These are phyloP conservation scores for Oemleria cerasiformis DNA, from an alignment of 306 rosid genomes.

Conservation along the genomic window DNA sequence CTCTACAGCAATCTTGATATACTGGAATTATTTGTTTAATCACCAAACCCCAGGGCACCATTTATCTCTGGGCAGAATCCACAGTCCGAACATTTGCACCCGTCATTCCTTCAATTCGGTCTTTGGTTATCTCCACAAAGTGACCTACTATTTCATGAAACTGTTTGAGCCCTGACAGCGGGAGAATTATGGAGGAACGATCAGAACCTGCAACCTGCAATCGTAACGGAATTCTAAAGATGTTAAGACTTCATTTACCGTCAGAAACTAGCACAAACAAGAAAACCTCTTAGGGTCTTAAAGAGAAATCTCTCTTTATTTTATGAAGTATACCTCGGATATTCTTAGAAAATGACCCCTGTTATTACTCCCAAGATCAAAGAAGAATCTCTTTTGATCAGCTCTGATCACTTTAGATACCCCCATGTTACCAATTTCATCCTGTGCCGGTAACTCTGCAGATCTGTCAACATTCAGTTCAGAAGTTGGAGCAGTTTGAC, in stretches of 20 bases:
- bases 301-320: background rate
- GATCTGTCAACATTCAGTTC: conserved; percentile 84
- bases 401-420: conserved; percentile 95
- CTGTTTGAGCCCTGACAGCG: conserved; percentile 93
- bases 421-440: conserved; percentile 82
- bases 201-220: conserved; percentile 98
- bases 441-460: conserved; percentile 81
- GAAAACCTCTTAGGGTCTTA: conserved; percentile 17
- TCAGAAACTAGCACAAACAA: conserved; percentile 20
- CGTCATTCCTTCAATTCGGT: conserved; percentile 88
- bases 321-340: conserved; percentile 67
- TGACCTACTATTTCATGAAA: conserved; percentile 97
- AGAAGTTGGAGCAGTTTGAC: conserved; percentile 73
- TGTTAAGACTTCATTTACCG: background rate
- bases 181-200: conserved; percentile 97
- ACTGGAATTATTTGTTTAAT: conserved; percentile 40
- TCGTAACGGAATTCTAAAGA: background rate
- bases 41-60: conserved; percentile 37
- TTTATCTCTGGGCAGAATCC: conserved; percentile 91
- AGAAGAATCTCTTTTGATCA: conserved; percentile 94
- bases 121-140: conserved; percentile 98
- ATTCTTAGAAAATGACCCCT: conserved; percentile 98
- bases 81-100: conserved; percentile 92
- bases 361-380: conserved; percentile 96
- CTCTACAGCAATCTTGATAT: conserved; percentile 39